Evolutionary conservation across 345 rosid species (phyloP), one percentile per base, ranked within the genome.

Genomic region (Carallia pectinifolia): DNA sequence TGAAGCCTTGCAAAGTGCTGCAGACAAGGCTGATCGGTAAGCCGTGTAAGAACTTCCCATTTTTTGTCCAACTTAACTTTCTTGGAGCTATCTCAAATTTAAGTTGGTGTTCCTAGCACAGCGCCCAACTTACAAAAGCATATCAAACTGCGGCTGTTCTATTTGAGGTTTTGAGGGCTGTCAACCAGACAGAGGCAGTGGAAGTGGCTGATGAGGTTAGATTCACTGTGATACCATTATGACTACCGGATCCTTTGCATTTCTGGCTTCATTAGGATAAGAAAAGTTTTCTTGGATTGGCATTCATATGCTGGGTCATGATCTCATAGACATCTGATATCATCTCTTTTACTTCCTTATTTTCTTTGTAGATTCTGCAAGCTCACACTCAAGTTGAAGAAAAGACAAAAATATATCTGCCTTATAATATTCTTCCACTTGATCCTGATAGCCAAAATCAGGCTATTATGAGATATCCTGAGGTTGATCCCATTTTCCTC

Each of bases 101-200:
- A 64, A 71, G 64, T 66, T 58, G 53, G 44, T 71, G 38, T 62
- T 61, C 71, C 75, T 52, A 58, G 12, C 29, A 40, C 62, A 68
- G 72, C 74, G 98, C 99, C 4, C 98, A 92, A 84, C 89, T 96
- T 79, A 90, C 98, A 27, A 96, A 96, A 84, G 99, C 97, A 60
- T 96, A 96, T 80, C 99, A 96, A 81, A 96, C 99, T 72, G 99
- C 99, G n/a, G 90, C 90, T 80, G 98, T 96, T 77, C 97, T 96
- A 77, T 96, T 96, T 81, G 99, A 96, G 84, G 99, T 96, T 77
- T 85, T 96, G 80, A 96, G 71, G 79, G 99, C 99, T 58, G 99
- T 96, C 59, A 96, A 92, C 83, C 74, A 77, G 85, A 87, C 95
- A 12, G 97, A 96, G 77, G 84, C 94, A 23, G 86, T 76, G 99